Base-by-base conservation (phyloP, 192 early-diverging fungal genomes). In the Coemansia sp. region DNA sequence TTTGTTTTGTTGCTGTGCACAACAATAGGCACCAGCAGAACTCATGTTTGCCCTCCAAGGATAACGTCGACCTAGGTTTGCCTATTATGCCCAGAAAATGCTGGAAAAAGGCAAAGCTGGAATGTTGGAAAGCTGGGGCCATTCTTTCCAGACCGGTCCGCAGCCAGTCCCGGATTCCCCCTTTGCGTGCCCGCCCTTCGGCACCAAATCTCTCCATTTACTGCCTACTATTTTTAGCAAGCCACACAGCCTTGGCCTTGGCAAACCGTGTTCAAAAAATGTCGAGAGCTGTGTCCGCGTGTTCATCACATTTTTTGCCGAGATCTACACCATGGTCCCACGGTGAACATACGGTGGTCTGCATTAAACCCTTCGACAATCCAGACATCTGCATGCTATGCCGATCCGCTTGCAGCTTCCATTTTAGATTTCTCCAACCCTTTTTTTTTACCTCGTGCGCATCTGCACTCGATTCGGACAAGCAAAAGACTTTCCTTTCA, bases 121-220 rank as follows among this genome's bases (percentile, higher is more conserved):
- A n/a, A n/a, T n/a, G n/a, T n/a, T n/a, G n/a, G n/a, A n/a, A n/a
- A n/a, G n/a, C n/a, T n/a, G n/a, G n/a, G 25, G 4, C 51, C 19
- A 32, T 54, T 54, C 51, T 35, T 14, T n/a, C 5, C 47, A 30
- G 51, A 54, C 51, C 51, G 22, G n/a, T 54, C 51, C 51, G 51
- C 51, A 54, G 51, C 51, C 51, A 6, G 28, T 33, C 32, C 22
- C 51, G 29, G 31, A 54, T 21, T n/a, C 29, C 51, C 30, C 14
- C 28, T 25, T 10, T 21, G n/a, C 51, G 14, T 30, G 33, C 33
- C 33, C 33, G 16, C 12, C 33, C 16, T 16, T 38, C 33, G 33
- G 33, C n/a, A 11, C 42, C 42, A 6, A 19, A 31, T 31, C 6
- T 11, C 49, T 52, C 50, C 30, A 19, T 3, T 18, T 54, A 54